phyloP scores from a whole-genome alignment of 1,284 basidiomycete species.

The Moesziomyces sp. region DNA sequence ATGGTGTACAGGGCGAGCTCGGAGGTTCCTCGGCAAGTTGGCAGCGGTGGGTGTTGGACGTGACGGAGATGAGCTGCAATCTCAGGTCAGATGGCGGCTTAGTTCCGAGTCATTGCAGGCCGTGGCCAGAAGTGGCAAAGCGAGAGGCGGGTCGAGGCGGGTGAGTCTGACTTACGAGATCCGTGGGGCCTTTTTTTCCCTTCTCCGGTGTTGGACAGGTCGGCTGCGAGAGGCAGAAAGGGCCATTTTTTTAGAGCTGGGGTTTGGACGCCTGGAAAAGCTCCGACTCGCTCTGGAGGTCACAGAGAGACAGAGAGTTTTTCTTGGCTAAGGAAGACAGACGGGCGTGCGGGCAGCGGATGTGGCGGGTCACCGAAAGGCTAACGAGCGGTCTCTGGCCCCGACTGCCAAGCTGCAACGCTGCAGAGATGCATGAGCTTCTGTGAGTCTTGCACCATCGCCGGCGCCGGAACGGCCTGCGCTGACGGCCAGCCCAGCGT shows the following conservation, averaged over 20 bases:
- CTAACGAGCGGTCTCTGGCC: too few relatives aligned
- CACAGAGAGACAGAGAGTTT: neutral
- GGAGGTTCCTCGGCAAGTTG: slow-evolving; percentile 10
- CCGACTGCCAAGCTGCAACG: neutral
- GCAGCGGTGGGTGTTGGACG: neutral
- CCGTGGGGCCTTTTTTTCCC: too few relatives aligned
- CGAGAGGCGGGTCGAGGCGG: neutral
- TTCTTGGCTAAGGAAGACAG: slow-evolving; percentile 18
- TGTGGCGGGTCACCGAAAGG: slow-evolving; percentile 37
- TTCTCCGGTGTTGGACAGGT: neutral
- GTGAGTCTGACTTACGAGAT: neutral
- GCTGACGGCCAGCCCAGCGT: neutral
- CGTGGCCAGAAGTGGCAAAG: neutral
- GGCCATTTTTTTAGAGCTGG: neutral
- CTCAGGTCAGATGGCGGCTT: slow-evolving; percentile 12
- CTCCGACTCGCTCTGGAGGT: slow-evolving; percentile 5
- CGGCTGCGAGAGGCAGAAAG: neutral
- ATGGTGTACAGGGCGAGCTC: neutral
- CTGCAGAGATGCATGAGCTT: neutral
- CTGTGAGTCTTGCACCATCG: neutral
- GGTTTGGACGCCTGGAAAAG: neutral
- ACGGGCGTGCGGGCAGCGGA: slow-evolving; percentile 2
- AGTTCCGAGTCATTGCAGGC: slow-evolving; percentile 16
- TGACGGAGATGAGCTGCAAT: neutral
- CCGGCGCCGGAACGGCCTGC: neutral